A percentile compares a stretch with the other conserved stretches of the same genome.
phyloP scores from a whole-genome alignment of 2,329 filamentous ascomycete genomes.

The Lachnellula willkommii region DNA sequence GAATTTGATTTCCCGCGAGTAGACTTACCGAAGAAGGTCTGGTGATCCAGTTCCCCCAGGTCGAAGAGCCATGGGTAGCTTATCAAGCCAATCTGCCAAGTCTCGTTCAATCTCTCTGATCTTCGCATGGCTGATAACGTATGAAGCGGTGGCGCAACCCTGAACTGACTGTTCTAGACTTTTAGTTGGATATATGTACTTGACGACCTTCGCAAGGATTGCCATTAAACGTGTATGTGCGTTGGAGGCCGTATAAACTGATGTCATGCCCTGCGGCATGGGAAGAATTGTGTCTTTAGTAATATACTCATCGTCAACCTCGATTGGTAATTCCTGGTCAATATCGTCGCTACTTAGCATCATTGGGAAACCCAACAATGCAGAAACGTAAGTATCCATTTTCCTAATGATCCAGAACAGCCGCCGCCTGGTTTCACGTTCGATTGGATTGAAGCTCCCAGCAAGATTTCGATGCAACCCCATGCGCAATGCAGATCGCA shows the following conservation, averaged over 20 bases:
- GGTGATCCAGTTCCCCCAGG: slow-evolving; percentile 72
- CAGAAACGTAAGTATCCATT: slow-evolving; percentile 66
- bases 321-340: slow-evolving; percentile 59
- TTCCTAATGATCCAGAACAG: slow-evolving; percentile 65
- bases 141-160: slow-evolving; percentile 39
- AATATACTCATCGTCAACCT: slow-evolving; percentile 64
- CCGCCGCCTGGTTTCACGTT: slow-evolving; percentile 57
- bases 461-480: slow-evolving; percentile 70
- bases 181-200: slow-evolving; percentile 61
- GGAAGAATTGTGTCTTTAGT: slow-evolving; percentile 51
- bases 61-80: slow-evolving; percentile 68
- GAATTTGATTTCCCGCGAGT: neutral
- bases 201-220: slow-evolving; percentile 60
- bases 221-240: slow-evolving; percentile 59
- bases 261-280: slow-evolving; percentile 50
- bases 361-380: slow-evolving; percentile 60
- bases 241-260: slow-evolving; percentile 59
- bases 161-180: slow-evolving; percentile 43
- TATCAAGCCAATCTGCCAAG: slow-evolving; percentile 58
- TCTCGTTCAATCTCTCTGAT: slow-evolving; percentile 62
- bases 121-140: slow-evolving; percentile 57
- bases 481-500: slow-evolving; percentile 70
- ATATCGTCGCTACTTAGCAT: slow-evolving; percentile 60
- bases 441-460: slow-evolving; percentile 55
- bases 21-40: slow-evolving; percentile 66